Base-by-base conservation (phyloP, 371 early-diverging fungal genomes). In the Circinella umbellata region DNA sequence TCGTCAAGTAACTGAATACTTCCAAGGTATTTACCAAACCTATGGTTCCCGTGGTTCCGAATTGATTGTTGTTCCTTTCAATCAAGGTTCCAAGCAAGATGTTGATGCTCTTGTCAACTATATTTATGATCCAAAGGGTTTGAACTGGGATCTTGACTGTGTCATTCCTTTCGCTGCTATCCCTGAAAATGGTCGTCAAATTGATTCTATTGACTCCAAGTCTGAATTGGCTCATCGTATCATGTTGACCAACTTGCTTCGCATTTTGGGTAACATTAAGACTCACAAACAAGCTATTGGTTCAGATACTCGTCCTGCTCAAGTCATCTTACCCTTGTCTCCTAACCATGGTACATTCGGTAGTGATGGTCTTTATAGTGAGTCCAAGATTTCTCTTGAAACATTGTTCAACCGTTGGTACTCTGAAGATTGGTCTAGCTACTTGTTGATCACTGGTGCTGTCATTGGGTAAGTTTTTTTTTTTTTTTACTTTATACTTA, bases 311-410 rank as follows among this genome's bases (percentile, higher is more conserved):
- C 94, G 96, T 61, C 96, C 97, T 62, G 95, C 98, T 46, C 92
- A 93, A 70, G 95, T 95, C 49, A 85, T 98, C 39, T 77, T 98
- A 64, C 98, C 98, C 5, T 78, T 97, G 66, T 98, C 98, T 63
- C 97, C 96, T 64, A 98, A 98, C 88, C 98, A 97, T 76, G 98
- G 98, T 68, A 92, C 91, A 10, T 96, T 98, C 71, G 98, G 98
- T 74, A 85, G 84, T 68, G 96, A 98, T 74, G 98, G 98, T 80
- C 87, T 96, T 18, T 98, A 98, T 81, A 88, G 92, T 71, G 98
- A 98, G 78, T 93, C 96, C 76, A 98, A 98, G 91, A 89, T 97
- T 69, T 91, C 91, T 17, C 87, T 98, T 36, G 96, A 96, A 83
- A 95, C 96, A 53, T 77, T 96, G 69, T 86, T 98, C 78, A 93